A percentile compares a stretch with the other conserved stretches of the same genome.
Evolutionary conservation across 805 yeast genomes (phyloP).

Genomic region (Maudiozyma bulderi): DNA sequence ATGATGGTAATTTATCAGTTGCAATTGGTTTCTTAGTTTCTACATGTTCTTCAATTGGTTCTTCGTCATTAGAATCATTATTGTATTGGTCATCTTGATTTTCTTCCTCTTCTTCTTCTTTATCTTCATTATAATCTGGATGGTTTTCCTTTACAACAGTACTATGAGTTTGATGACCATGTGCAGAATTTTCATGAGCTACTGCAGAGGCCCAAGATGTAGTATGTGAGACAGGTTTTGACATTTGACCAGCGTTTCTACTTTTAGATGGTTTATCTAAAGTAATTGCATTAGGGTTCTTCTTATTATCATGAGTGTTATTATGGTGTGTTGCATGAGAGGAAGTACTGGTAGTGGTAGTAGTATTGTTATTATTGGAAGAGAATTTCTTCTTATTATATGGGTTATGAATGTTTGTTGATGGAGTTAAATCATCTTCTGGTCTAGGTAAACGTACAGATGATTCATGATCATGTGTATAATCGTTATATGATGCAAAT

Average conservation of each 20-base stretch:
- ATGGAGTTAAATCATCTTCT: slow-evolving; percentile 4
- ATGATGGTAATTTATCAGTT: slow-evolving; percentile 1
- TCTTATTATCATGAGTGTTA: neutral
- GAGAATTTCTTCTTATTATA: slow-evolving; percentile 7
- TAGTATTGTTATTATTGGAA: slow-evolving; percentile 4
- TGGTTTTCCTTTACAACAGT: slow-evolving; percentile 10
- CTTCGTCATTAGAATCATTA: slow-evolving; percentile 24
- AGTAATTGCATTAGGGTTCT: neutral
- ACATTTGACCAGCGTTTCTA: slow-evolving; percentile 10
- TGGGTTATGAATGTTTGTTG: slow-evolving; percentile 1
- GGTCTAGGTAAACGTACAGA: slow-evolving; percentile 5
- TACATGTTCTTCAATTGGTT: neutral
- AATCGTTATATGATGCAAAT: neutral
- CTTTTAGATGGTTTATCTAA: slow-evolving; percentile 10
- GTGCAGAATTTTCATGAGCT: slow-evolving; percentile 11
- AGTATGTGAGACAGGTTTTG: slow-evolving; percentile 15
- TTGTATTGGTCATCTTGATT: neutral
- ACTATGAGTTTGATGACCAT: slow-evolving; percentile 8
- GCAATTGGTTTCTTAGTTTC: neutral
- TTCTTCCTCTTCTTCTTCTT: neutral
- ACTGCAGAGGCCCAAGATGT: slow-evolving; percentile 33
- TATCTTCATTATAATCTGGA: slow-evolving; percentile 6
- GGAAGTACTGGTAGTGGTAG: neutral
- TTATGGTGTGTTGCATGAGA: neutral
- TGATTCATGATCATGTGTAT: neutral